Conservation (phyloP, 192 early-diverging fungal species). For the Coemansia sp. region DNA sequence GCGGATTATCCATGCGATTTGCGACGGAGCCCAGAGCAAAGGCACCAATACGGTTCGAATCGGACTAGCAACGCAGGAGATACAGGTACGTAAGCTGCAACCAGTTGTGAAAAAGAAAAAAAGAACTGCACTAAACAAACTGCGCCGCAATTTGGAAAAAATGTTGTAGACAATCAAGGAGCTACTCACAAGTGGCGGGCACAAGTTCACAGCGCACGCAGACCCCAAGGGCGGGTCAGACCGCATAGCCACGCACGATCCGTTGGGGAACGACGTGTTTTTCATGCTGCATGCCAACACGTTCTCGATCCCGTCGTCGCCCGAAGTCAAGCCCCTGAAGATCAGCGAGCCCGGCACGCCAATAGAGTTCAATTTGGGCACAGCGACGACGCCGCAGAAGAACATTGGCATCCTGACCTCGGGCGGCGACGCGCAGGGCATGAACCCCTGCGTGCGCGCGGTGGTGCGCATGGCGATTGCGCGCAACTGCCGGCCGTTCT, state of each 20-base stretch:
- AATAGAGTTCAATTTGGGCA: conserved; percentile 1
- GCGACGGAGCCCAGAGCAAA: not conserved
- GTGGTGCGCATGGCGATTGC: conserved; percentile 87
- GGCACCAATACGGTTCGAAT: conserved; percentile 25
- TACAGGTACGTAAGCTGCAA: conserved; percentile 18
- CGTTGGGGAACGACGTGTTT: conserved; percentile 76
- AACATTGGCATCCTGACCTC: conserved; percentile 92
- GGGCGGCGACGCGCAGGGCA: conserved; percentile 95
- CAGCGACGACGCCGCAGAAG: conserved; percentile 45
- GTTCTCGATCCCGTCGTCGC: conserved; percentile 52
- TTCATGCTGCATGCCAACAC: conserved; percentile 65
- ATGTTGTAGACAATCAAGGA: conserved; percentile 23
- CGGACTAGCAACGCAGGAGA: conserved; percentile 26
- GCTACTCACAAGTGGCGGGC: conserved; percentile 7
- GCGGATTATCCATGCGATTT: conserved; percentile 37
- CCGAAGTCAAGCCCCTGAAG: conserved; percentile 17
- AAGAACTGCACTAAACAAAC: not conserved
- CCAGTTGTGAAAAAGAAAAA: not conserved
- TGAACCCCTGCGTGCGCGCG: conserved; percentile 94
- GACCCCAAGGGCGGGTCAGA: conserved; percentile 27
- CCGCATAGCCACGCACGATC: conserved; percentile 65
- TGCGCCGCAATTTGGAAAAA: not conserved
- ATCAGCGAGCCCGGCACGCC: conserved; percentile 4
- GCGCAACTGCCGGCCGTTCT: conserved; percentile 79
- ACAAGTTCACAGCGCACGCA: conserved; percentile 32